Evolutionary conservation across 768 basidiomycete genomes (phyloP), one percentile per base, ranked within the genome.

Genomic region (Psilocybe azurescens): DNA sequence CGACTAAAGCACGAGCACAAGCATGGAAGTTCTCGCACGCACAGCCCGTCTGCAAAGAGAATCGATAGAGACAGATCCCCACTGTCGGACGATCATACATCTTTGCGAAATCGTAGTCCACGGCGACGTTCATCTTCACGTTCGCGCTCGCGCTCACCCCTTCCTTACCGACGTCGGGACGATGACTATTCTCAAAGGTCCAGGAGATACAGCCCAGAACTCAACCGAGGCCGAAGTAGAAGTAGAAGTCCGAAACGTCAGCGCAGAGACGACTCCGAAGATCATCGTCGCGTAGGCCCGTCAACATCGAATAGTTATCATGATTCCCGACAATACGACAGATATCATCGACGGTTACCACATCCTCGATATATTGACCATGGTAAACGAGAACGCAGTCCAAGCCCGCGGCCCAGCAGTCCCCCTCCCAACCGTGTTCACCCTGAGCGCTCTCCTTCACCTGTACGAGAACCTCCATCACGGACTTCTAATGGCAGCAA

Each of bases 261-360:
- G 41, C 44, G 54, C 41, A 62, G 65, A 41, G 69, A 70, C 51
- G 36, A 60, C 29, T 71, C 72, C 13, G 67, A 67, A 16, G 73
- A 73, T 36, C 75, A 73, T 53, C 70, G 69, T 46, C 72, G 78
- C 41, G 76, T 75, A 29, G 52, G 56, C 38, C 72, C 74, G 3
- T 84, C 85, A 0, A 76, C 78, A 46, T 85, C 86, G 2, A 82
- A 85, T 60, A 83, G 84, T 60, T 84, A 84, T 0, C 82, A 84
- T 59, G 81, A 83, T 50, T 72, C 75, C 10, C 56, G 61, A 52
- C 36, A 54, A 36, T 28, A 55, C 46, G 72, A 60, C 10, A 72
- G 74, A 33, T 64, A 68, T 44, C 50, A 67, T 13, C 66, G 73
- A 56, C 60, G 61, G 20, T 48, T 58, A 38, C 61, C 67, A 24